Conservation (phyloP, 2,329 filamentous ascomycete genomes). For the Colletotrichum graminicola region DNA sequence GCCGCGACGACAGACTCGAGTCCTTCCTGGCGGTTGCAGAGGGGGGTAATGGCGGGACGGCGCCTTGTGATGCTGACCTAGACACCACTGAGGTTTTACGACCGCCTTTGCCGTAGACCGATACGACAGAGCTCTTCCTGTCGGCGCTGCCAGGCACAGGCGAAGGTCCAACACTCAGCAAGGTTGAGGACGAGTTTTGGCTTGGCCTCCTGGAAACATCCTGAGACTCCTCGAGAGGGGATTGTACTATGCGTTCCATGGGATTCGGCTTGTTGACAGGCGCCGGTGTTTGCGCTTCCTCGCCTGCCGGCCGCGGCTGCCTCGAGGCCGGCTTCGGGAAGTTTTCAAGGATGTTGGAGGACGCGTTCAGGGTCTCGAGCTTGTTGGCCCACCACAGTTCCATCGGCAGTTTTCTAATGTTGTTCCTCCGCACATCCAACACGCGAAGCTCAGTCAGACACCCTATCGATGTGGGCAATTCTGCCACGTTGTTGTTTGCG, state of each 20-base stretch:
- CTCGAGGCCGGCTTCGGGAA: slow-evolving; percentile 90
- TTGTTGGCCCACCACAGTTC: slow-evolving; percentile 97
- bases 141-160: slow-evolving; percentile 71
- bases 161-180: slow-evolving; percentile 81
- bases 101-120: slow-evolving; percentile 81
- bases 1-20: slow-evolving; percentile 83
- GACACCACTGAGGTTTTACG: slow-evolving; percentile 88
- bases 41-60: slow-evolving; percentile 64
- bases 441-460: slow-evolving; percentile 86
- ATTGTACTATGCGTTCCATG: slow-evolving; percentile 63
- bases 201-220: slow-evolving; percentile 79
- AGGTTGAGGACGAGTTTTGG: slow-evolving; percentile 78
- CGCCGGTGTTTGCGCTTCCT: slow-evolving; percentile 54
- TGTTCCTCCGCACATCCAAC: slow-evolving; percentile 93
- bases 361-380: slow-evolving; percentile 92
- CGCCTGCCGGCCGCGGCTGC: slow-evolving; percentile 70
- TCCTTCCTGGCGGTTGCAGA: slow-evolving; percentile 79
- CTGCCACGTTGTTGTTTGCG: slow-evolving; percentile 88
- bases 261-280: slow-evolving; percentile 55
- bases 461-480: slow-evolving; percentile 88
- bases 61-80: slow-evolving; percentile 64
- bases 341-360: slow-evolving; percentile 89
- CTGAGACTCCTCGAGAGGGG: slow-evolving; percentile 82
- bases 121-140: slow-evolving; percentile 87
- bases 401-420: slow-evolving; percentile 86